Evolutionary conservation across 768 basidiomycete genomes (phyloP), one percentile per base, ranked within the genome.

Genomic region (Boletales sp.): DNA sequence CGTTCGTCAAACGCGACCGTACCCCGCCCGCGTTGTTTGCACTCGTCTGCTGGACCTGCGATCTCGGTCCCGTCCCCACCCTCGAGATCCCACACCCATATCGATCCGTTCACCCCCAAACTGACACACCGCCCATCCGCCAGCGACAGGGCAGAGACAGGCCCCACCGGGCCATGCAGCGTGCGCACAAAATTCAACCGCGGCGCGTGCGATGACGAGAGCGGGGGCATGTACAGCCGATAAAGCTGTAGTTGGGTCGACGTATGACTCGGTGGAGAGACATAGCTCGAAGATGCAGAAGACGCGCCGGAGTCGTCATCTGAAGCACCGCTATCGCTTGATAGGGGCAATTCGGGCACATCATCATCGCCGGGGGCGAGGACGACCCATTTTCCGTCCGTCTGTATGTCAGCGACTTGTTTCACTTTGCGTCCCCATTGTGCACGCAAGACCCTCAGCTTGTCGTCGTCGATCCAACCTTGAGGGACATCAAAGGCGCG

Each of bases 81-180:
- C 63, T 92, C 90, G 30, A 92, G 72, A 68, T 92, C 90, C 90
- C 90, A 92, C 3, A 89, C 86, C 86, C 87, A 90, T 38, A 92
- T 77, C 57, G 80, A 80, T 36, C 87, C 87, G 62, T 88, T 82
- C 31, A 68, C 68, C 9, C 85, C 81, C 17, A 90, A 68, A 59
- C 86, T 85, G 27, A 92, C 85, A 55, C 90, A 92, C 3, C 90
- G 81, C 19, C 90, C 90, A 65, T 92, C 90, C 27, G 90, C 82
- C 32, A 92, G 73, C 14, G 85, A 78, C 18, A 92, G 74, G 5
- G 85, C 78, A 5, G 76, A 77, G 19, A 90, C 75, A 7, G 84
- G 79, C 8, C 84, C 83, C 2, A 72, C 70, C 42, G 86, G 88
- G 8, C 90, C 89, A 58, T 84, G 75, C 40, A 92, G 67, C 45